A percentile compares a stretch with the other conserved stretches of the same genome.
These are phyloP conservation scores for Venturia asperata DNA, from an alignment of 2,329 filamentous ascomycete genomes.

Conservation along the genomic window DNA sequence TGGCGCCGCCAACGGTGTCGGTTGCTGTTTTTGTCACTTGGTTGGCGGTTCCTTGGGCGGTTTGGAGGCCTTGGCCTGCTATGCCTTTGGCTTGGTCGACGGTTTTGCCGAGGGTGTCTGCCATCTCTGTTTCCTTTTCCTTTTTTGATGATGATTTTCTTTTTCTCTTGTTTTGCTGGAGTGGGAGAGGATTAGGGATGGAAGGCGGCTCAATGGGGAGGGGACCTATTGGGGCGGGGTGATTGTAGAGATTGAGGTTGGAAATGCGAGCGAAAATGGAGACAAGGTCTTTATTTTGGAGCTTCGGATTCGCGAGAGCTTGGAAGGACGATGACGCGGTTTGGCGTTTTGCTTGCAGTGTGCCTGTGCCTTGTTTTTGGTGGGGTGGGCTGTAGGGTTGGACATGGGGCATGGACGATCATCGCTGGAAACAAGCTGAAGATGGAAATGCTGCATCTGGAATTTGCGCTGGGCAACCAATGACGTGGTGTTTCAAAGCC, in stretches of 20 bases:
- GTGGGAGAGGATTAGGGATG: neutral
- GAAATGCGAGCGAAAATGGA: neutral
- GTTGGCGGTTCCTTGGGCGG: neutral
- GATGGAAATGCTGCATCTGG: neutral
- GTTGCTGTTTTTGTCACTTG: slow-evolving; percentile 7
- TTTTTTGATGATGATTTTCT: no score
- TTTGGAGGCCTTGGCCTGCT: slow-evolving; percentile 1
- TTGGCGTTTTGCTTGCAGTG: neutral
- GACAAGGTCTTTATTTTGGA: slow-evolving; percentile 1
- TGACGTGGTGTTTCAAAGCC: neutral
- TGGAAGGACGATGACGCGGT: slow-evolving; percentile 13
- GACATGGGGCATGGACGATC: neutral
- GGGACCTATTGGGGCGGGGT: neutral
- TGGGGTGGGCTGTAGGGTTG: neutral
- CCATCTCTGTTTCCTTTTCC: neutral
- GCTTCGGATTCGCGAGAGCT: neutral
- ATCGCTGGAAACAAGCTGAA: slow-evolving; percentile 1
- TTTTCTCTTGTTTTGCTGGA: neutral
- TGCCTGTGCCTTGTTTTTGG: slow-evolving; percentile 5
- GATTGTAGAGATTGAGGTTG: neutral
- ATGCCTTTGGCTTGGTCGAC: slow-evolving; percentile 10
- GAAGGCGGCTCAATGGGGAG: neutral
- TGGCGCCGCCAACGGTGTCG: neutral
- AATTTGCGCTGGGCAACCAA: neutral
- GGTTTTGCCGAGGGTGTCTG: neutral